phyloP scores from a whole-genome alignment of 495 filamentous ascomycete genomes.

The Podospora pseudoanserina region DNA sequence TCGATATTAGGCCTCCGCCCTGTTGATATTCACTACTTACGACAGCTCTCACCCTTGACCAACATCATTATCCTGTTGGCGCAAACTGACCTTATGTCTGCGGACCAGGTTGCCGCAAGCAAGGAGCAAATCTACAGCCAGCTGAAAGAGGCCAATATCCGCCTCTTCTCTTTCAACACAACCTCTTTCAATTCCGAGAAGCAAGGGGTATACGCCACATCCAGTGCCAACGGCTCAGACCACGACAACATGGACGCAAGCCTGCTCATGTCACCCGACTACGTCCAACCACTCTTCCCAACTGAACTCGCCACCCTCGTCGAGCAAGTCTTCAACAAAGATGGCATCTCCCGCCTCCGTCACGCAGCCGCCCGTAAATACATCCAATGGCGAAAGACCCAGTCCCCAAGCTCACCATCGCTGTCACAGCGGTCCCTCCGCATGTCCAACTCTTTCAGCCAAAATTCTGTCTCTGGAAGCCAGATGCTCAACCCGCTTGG shows the following conservation, averaged over 20 bases:
- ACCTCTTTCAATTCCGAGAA: constrained; percentile 25
- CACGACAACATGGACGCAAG: constrained; percentile 92
- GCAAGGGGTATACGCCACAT: constrained; percentile 68
- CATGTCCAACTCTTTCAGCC: constrained; percentile 25
- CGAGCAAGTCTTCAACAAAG: constrained; percentile 67
- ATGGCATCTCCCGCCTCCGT: constrained; percentile 81
- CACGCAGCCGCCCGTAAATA: constrained; percentile 86
- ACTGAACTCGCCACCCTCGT: constrained; percentile 76
- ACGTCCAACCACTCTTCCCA: constrained; percentile 74
- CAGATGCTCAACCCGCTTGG: constrained; percentile 27
- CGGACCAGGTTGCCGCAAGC: constrained; percentile 54
- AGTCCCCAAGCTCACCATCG: constrained; percentile 14
- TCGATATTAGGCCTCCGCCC: constrained; percentile 57
- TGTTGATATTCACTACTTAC: constrained; percentile 73
- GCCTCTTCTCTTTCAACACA: constrained; percentile 64
- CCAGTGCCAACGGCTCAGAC: constrained; percentile 72
- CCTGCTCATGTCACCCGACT: constrained; percentile 89
- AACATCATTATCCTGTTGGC: constrained; percentile 85
- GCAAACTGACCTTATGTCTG: constrained; percentile 66
- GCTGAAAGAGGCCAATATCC: constrained; percentile 58
- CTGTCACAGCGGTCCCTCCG: constrained; percentile 7
- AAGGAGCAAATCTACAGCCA: constrained; percentile 61
- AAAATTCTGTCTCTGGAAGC: constrained; percentile 19
- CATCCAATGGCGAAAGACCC: constrained; percentile 56
- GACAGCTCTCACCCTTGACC: constrained; percentile 68